Percentiles rank a stretch among this genome's conserved stretches.
phyloP scores from a whole-genome alignment of 2,329 filamentous ascomycete species.

The Trichoderma pleuroti region DNA sequence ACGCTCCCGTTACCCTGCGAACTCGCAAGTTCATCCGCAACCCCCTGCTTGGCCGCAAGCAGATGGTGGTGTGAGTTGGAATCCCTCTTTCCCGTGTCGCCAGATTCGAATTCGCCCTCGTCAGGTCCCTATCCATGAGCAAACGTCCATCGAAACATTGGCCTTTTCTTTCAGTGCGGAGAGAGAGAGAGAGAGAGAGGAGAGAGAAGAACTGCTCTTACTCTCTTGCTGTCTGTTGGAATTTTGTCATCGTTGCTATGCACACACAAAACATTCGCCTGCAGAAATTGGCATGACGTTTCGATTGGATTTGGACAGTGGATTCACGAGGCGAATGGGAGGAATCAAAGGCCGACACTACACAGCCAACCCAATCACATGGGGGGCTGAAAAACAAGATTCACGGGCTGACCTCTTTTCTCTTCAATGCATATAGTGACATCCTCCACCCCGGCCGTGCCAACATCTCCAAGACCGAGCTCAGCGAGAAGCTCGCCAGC shows the following conservation, averaged over 20 bases:
- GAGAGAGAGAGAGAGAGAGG: not conserved
- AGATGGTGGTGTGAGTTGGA: slow-evolving; percentile 95
- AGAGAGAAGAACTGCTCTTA: not conserved
- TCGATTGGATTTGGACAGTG: slow-evolving; percentile 3
- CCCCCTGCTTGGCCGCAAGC: slow-evolving; percentile 96
- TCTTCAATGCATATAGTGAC: slow-evolving; percentile 66
- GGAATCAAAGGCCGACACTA: not conserved
- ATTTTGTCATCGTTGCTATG: not conserved
- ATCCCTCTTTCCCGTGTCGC: slow-evolving; percentile 11
- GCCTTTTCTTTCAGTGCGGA: not conserved
- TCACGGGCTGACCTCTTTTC: slow-evolving; percentile 1
- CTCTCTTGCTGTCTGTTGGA: not conserved
- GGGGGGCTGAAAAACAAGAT: not conserved
- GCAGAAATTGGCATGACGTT: not conserved
- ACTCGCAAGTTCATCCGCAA: slow-evolving; percentile 99
- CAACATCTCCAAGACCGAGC: slow-evolving; percentile 99
- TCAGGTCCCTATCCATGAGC: slow-evolving; percentile 2
- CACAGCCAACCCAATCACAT: not conserved
- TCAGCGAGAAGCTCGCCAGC: slow-evolving; percentile 88
- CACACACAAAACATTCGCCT: not conserved
- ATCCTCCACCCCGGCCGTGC: slow-evolving; percentile 98
- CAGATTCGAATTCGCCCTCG: not conserved
- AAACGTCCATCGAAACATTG: not conserved
- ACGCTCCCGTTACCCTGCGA: slow-evolving; percentile 76
- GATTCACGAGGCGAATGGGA: not conserved